Percentiles rank a stretch among this genome's conserved stretches.
These are phyloP conservation scores for Tetrapisispora arboricola DNA, from an alignment of 805 yeast species.

Conservation along the genomic window DNA sequence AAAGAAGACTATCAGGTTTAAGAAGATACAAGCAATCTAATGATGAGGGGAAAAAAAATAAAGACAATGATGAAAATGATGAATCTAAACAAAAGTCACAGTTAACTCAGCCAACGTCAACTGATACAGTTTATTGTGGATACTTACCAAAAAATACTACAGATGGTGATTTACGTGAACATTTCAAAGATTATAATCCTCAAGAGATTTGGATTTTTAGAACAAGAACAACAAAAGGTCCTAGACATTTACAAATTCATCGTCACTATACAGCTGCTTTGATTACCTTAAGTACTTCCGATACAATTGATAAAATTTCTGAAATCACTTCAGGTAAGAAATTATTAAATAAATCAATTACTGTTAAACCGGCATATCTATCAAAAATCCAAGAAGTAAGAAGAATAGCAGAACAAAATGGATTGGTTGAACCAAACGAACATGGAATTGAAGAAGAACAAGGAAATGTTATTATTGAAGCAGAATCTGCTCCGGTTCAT, in stretches of 20 bases:
- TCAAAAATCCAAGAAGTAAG: constrained; percentile 37
- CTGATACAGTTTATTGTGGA: constrained; percentile 38
- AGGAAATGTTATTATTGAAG: not conserved
- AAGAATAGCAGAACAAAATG: constrained; percentile 22
- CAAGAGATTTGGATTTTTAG: constrained; percentile 39
- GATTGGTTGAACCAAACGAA: constrained; percentile 1
- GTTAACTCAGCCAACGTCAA: constrained; percentile 23
- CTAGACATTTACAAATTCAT: constrained; percentile 16
- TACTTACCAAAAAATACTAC: constrained; percentile 32
- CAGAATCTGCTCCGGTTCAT: not conserved
- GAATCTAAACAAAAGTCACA: not conserved
- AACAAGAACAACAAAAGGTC: constrained; percentile 23
- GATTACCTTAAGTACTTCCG: constrained; percentile 37
- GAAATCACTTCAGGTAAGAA: constrained; percentile 30
- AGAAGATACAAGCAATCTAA: constrained; percentile 1
- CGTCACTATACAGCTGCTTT: constrained; percentile 40
- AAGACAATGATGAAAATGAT: not conserved
- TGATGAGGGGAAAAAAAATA: not conserved
- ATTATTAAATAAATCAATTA: constrained; percentile 30
- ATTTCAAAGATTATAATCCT: constrained; percentile 37
- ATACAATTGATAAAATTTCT: constrained; percentile 36
- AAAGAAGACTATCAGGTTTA: not conserved
- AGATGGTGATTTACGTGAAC: constrained; percentile 37
- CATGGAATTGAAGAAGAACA: not conserved
- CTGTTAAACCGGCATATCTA: constrained; percentile 33